Conservation (phyloP, 73 alveolate species). For the Tetrahymena borealis region DNA sequence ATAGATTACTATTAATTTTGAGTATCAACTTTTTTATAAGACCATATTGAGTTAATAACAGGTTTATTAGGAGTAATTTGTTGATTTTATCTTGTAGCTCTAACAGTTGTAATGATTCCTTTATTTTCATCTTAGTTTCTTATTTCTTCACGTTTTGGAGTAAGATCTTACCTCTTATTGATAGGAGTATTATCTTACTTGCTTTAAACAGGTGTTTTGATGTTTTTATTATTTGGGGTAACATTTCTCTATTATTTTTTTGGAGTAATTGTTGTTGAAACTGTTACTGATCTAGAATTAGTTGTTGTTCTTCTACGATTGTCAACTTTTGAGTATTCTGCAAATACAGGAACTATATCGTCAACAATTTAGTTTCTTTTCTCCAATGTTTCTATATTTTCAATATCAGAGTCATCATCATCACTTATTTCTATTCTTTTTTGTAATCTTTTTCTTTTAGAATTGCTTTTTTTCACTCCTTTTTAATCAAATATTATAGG, state of each 20-base stretch:
- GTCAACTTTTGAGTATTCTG: not conserved
- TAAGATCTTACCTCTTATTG: too few species aligned
- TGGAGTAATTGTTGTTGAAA: not conserved
- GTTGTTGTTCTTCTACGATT: not conserved
- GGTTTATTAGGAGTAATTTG: too few species aligned
- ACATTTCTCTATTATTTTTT: not conserved
- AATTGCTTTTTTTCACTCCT: not conserved
- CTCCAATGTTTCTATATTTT: not conserved
- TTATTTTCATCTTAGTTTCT: too few species aligned
- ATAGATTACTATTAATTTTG: too few species aligned
- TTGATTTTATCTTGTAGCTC: too few species aligned
- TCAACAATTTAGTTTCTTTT: not conserved
- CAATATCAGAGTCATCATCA: not conserved
- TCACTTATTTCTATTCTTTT: not conserved
- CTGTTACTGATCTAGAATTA: not conserved
- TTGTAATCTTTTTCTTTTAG: not conserved
- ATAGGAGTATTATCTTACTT: not conserved
- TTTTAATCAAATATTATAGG: not conserved
- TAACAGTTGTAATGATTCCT: too few species aligned
- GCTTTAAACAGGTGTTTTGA: not conserved
- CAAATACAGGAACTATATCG: not conserved
- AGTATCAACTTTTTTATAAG: too few species aligned
- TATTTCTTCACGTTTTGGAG: too few species aligned
- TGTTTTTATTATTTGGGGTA: not conserved
- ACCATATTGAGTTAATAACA: too few species aligned